A percentile compares a stretch with the other conserved stretches of the same genome.
Conservation (phyloP, 2,329 filamentous ascomycete species). For the Colletotrichum salicis region DNA sequence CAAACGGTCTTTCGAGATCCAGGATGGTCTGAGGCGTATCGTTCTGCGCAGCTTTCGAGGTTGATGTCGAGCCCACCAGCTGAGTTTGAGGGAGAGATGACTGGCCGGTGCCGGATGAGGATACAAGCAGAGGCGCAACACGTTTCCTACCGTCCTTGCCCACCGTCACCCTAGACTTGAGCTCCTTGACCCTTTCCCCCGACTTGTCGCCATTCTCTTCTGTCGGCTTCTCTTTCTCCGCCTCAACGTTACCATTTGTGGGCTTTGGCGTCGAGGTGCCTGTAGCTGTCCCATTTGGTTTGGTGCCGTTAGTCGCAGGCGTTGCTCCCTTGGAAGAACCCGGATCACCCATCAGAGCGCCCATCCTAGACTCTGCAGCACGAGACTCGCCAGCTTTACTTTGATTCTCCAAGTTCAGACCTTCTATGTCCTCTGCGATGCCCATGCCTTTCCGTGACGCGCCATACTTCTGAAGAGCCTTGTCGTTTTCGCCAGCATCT, state of each 20-base stretch:
- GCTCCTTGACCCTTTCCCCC: slow-evolving; percentile 63
- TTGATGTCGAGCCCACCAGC: slow-evolving; percentile 79
- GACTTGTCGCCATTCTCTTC: slow-evolving; percentile 65
- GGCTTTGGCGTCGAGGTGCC: slow-evolving; percentile 49
- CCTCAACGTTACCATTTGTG: slow-evolving; percentile 51
- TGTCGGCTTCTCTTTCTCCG: slow-evolving; percentile 47
- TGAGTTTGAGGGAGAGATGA: slow-evolving; percentile 91
- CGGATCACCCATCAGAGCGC: slow-evolving; percentile 94
- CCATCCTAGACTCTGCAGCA: slow-evolving; percentile 94
- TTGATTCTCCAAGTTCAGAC: slow-evolving; percentile 85
- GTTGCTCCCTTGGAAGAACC: slow-evolving; percentile 62
- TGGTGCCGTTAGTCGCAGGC: slow-evolving; percentile 63
- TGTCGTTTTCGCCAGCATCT: slow-evolving; percentile 88
- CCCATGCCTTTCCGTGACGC: slow-evolving; percentile 88
- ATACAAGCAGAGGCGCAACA: slow-evolving; percentile 90
- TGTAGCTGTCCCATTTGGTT: slow-evolving; percentile 46
- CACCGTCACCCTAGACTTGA: slow-evolving; percentile 93
- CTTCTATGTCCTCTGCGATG: slow-evolving; percentile 91
- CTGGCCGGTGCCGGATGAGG: slow-evolving; percentile 85
- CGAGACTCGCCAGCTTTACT: slow-evolving; percentile 92
- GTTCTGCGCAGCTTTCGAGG: slow-evolving; percentile 66
- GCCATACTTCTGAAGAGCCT: slow-evolving; percentile 91
- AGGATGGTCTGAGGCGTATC: slow-evolving; percentile 85
- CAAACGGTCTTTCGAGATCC: slow-evolving; percentile 92
- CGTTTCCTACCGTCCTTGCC: slow-evolving; percentile 98